Percentiles rank a stretch among this genome's conserved stretches.
These are phyloP conservation scores for Colletotrichum magnum DNA, from an alignment of 2,329 filamentous ascomycete genomes.

Conservation along the genomic window DNA sequence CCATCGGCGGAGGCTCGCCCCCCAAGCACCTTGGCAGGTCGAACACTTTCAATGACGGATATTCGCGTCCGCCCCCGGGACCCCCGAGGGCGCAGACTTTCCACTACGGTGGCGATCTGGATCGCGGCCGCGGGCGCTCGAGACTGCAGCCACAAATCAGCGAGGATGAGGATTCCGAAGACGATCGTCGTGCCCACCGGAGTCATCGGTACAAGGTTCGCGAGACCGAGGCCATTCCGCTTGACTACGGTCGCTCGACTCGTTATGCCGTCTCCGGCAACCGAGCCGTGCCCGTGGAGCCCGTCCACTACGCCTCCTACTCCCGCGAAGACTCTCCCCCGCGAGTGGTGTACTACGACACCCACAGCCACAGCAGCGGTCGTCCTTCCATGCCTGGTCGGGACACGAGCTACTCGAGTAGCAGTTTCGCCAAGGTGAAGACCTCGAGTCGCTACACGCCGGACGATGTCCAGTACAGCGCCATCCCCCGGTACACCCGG, in stretches of 20 bases:
- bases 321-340: slow-evolving; percentile 41
- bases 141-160: slow-evolving; percentile 53
- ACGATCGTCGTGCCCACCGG: slow-evolving; percentile 50
- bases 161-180: slow-evolving; percentile 53
- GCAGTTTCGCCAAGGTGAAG: slow-evolving; percentile 52
- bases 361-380: slow-evolving; percentile 10
- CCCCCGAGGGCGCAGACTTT: slow-evolving; percentile 52
- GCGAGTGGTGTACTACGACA: slow-evolving; percentile 34
- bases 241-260: slow-evolving; percentile 27
- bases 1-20: slow-evolving; percentile 49
- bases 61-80: slow-evolving; percentile 47
- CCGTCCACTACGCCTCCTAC: slow-evolving; percentile 42
- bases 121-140: slow-evolving; percentile 56
- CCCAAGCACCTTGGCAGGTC: slow-evolving; percentile 50
- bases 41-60: slow-evolving; percentile 52
- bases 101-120: slow-evolving; percentile 42
- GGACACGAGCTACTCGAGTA: slow-evolving; percentile 48
- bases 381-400: slow-evolving; percentile 49
- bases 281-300: slow-evolving; percentile 46
- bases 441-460: slow-evolving; percentile 49
- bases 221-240: slow-evolving; percentile 49
- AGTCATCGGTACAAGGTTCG: slow-evolving; percentile 51
- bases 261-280: slow-evolving; percentile 41
- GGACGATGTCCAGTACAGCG: slow-evolving; percentile 52
- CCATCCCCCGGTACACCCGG: slow-evolving; percentile 43